Evolutionary conservation across 108 stramenopile species (phyloP).

Genomic region (Nannochloropsis salina): DNA sequence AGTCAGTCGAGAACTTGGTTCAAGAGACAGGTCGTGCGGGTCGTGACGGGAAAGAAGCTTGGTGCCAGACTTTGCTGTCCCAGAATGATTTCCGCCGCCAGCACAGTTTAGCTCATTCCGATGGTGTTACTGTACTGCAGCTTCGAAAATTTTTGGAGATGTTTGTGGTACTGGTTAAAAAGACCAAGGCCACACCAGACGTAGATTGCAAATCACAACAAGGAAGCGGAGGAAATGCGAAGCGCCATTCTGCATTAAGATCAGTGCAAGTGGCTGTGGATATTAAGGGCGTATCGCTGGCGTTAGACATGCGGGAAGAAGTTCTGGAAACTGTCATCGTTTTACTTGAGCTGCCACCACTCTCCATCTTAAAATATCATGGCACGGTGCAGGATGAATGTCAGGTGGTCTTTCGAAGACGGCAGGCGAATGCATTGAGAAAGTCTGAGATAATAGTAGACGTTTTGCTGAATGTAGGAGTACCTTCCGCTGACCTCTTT

Average conservation of each 20-base stretch:
- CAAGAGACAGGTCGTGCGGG: conserved; percentile 48
- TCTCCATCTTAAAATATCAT: conserved; percentile 30
- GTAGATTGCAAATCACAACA: not conserved
- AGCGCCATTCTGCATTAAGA: not conserved
- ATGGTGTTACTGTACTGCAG: not conserved
- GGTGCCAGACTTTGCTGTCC: conserved; percentile 29
- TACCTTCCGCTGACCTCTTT: not conserved
- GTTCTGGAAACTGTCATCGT: conserved; percentile 38
- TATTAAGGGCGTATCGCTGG: conserved; percentile 20
- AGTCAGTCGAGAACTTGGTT: conserved; percentile 39
- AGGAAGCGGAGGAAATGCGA: not conserved
- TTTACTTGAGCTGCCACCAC: conserved; percentile 26
- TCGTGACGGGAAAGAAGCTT: conserved; percentile 38
- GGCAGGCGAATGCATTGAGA: not conserved
- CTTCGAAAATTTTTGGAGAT: not conserved
- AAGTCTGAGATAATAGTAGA: conserved; percentile 23
- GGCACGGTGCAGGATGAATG: conserved; percentile 27
- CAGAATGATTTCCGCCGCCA: conserved; percentile 31
- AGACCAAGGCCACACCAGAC: not conserved
- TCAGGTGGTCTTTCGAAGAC: conserved; percentile 33
- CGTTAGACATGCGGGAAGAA: conserved; percentile 36
- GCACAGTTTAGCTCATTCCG: conserved; percentile 40
- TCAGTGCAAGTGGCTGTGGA: conserved; percentile 32
- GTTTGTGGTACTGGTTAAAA: not conserved
- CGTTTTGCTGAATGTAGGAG: conserved; percentile 30